Conservation (phyloP, 306 rosid species). For the Cajanus cajan region DNA sequence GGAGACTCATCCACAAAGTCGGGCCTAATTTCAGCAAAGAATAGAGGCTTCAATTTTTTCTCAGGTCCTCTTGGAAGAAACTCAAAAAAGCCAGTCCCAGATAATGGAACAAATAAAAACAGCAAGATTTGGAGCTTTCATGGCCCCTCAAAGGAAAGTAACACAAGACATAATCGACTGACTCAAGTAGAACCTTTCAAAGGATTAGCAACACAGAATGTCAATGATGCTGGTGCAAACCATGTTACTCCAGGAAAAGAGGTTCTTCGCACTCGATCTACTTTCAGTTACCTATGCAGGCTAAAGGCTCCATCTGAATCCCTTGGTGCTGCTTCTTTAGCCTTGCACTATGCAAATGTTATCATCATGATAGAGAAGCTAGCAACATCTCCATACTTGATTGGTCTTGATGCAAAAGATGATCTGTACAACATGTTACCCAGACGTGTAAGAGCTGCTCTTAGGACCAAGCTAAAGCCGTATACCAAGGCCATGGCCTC, state of each 20-base stretch:
- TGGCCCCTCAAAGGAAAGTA: slow-evolving; percentile 58
- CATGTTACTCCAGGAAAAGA: slow-evolving; percentile 33
- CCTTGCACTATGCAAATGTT: slow-evolving; percentile 94
- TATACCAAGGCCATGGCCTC: slow-evolving; percentile 59
- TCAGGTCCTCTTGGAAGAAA: slow-evolving; percentile 78
- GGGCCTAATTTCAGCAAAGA: slow-evolving; percentile 55
- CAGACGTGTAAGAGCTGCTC: slow-evolving; percentile 57
- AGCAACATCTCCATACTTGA: slow-evolving; percentile 90
- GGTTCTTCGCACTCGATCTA: slow-evolving; percentile 35
- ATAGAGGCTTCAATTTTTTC: slow-evolving; percentile 48
- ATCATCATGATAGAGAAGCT: slow-evolving; percentile 83
- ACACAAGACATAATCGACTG: slow-evolving; percentile 48
- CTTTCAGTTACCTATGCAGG: slow-evolving; percentile 47
- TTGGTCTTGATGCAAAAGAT: slow-evolving; percentile 95
- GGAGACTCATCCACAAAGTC: slow-evolving; percentile 57
- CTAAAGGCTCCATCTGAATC: slow-evolving; percentile 81
- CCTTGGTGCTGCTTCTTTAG: slow-evolving; percentile 87
- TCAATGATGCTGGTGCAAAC: slow-evolving; percentile 33
- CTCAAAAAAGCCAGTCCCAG: slow-evolving; percentile 48
- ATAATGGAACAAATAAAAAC: slow-evolving; percentile 54
- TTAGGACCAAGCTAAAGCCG: slow-evolving; percentile 78
- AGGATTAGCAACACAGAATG: slow-evolving; percentile 51
- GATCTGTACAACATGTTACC: slow-evolving; percentile 96
- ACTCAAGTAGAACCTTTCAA: slow-evolving; percentile 94
- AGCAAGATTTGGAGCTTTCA: slow-evolving; percentile 56